phyloP scores from a whole-genome alignment of 78 protist species.

The Trichosphaerium sp. region DNA sequence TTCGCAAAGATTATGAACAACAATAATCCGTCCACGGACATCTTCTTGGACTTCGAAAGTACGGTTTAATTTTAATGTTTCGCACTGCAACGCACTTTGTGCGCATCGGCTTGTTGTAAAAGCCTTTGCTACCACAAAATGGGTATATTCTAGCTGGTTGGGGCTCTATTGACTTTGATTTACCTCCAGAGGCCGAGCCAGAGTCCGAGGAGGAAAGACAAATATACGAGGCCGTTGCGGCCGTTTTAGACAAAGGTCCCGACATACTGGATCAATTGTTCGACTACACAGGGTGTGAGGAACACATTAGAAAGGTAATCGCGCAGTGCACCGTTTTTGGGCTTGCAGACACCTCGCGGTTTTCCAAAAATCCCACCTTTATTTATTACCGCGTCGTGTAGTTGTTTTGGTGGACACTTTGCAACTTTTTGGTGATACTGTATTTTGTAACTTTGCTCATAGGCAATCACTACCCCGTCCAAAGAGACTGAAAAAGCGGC shows the following conservation, averaged over 20 bases:
- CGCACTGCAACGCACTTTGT: no score
- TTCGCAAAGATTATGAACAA: no score
- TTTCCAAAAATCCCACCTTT: not conserved
- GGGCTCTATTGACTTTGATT: no score
- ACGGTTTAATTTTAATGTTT: no score
- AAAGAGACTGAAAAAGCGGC: slow-evolving; percentile 60
- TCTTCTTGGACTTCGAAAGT: no score
- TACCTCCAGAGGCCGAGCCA: no score
- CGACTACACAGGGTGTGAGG: slow-evolving; percentile 47
- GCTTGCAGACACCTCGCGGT: not conserved
- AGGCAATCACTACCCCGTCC: slow-evolving; percentile 61
- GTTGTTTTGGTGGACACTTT: not conserved
- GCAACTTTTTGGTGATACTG: not conserved
- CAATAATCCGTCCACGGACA: no score
- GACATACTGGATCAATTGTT: slow-evolving; percentile 14
- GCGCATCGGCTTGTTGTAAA: no score
- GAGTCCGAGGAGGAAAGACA: slow-evolving; percentile 50
- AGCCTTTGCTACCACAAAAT: no score
- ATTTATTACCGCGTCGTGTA: not conserved
- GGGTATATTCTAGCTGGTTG: no score
- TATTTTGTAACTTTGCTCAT: not conserved
- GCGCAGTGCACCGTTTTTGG: not conserved
- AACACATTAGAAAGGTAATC: slow-evolving; percentile 43
- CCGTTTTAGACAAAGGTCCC: slow-evolving; percentile 47
- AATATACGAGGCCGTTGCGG: slow-evolving; percentile 39